Base-by-base conservation (phyloP, 495 filamentous ascomycete species). In the Penicillium herquei region DNA sequence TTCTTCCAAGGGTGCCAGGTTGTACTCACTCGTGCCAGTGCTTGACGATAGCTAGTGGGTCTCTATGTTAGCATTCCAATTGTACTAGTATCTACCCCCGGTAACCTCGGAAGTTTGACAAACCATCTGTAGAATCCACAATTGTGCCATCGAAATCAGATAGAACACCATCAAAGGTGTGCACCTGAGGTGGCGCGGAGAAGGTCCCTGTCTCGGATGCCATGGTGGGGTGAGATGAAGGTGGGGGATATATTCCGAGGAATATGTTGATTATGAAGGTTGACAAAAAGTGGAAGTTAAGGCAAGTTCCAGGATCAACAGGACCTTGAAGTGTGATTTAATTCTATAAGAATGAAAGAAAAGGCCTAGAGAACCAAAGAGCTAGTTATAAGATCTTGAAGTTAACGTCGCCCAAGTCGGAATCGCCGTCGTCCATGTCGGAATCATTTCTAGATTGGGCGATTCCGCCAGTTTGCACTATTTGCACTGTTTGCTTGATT, bases 141-240 rank as follows among this genome's bases (percentile, higher is more conserved):
- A 75, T 75, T 33, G 75, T 77, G 45, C 87, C 91, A 63, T 95
- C 92, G 82, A 96, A 92, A 72, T 97, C 93, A 60, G 96, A 96
- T 4, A 97, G 81, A 31, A 96, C 70, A 8, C 87, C 92, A 62
- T 86, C 80, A 62, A 94, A 95, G 13, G 78, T 73, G 59, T 84
- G 79, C 18, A 70, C 68, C 59, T 85, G 78, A 31, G 85, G 65
- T 13, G 82, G 80, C 17, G 82, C 81, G 39, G 84, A 81, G 67
- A 86, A 91, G 6, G 73, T 69, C 58, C 69, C 69, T 54, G 64
- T 57, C 46, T 60, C 49, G 11, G 58, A 18, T 46, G 73, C 57
- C 74, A 77, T 78, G 53, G 58, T 59, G 54, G 57, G 59, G 59
- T 52, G 65, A 62, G 56, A 26, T 26, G 21, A 26, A 51, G 56